phyloP scores from a whole-genome alignment of 768 basidiomycete species.

The Trametopsis cervina region DNA sequence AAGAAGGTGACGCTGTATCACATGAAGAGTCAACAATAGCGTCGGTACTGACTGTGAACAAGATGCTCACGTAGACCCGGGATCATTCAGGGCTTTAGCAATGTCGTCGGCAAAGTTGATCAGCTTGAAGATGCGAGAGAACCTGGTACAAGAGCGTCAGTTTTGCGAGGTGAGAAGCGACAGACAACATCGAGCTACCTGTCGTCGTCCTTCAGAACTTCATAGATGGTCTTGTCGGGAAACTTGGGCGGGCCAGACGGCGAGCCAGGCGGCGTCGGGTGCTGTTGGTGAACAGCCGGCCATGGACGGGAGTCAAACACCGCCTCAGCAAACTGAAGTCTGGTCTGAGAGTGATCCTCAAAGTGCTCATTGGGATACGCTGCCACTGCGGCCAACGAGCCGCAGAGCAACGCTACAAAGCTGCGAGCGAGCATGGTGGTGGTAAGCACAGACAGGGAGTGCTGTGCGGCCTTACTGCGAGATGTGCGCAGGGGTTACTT shows the following conservation, averaged over 20 bases:
- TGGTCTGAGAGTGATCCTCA: neutral
- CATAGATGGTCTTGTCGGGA: conserved; percentile 22
- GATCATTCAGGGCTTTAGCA: conserved; percentile 32
- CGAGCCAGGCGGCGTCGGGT: conserved; percentile 1
- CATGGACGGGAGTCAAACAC: neutral
- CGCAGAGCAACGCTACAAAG: conserved; percentile 16
- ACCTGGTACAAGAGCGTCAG: conserved; percentile 22
- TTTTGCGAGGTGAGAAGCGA: too few relatives aligned
- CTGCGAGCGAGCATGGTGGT: conserved; percentile 16
- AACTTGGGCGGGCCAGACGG: conserved; percentile 5
- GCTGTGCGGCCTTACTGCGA: too few relatives aligned
- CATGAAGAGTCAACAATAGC: neutral
- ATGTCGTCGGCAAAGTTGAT: conserved; percentile 34
- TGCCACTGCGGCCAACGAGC: conserved; percentile 16
- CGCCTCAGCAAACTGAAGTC: neutral
- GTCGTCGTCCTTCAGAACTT: conserved; percentile 20
- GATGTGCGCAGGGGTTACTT: too few relatives aligned
- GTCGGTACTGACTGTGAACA: neutral
- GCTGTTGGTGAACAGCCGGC: neutral
- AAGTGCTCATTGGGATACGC: conserved; percentile 2
- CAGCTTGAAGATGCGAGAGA: conserved; percentile 33
- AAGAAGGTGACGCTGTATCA: conserved; percentile 44
- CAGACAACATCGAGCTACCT: conserved; percentile 10
- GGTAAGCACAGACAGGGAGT: neutral
- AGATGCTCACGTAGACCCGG: conserved; percentile 27